Base-by-base conservation (phyloP, 2,329 filamentous ascomycete species). In the Blastomyces gilchristii region DNA sequence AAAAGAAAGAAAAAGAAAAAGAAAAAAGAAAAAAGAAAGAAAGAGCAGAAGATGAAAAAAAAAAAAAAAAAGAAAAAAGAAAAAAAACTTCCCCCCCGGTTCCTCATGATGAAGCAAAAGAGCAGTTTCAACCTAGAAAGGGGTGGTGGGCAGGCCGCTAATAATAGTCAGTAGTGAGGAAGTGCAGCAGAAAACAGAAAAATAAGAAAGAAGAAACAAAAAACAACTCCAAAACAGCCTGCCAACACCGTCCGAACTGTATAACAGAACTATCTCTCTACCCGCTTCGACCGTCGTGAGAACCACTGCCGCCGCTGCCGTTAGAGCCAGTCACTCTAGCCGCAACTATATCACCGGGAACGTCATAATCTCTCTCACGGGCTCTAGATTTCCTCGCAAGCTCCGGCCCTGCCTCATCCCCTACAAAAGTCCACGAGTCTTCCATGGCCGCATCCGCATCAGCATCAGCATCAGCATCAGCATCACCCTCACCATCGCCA, bases 371-470 rank as follows among this genome's bases (percentile, higher is more conserved):
- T 28, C 58, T 49, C 43, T 59, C 56, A 43, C 58, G 62, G 18
- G 53, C 62, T 61, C 45, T 64, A 63, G 39, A 63, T 62, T 43
- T 67, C 65, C 14, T 67, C 52, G 37, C 60, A 56, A 53, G 37
- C 22, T 59, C 58, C 9, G 25, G 9, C 5, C 83, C 83, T 28
- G 75, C 78, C 50, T 83, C 82, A 41, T 84, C 82, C 39, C 90
- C 91, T 25, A 97, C 83, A 75, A 97, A 91, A 0, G 92, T 97
- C 93, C 92, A 97, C 71, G 87, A 90, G 73, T 95, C 91, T 70
- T 90, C 87, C 65, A 88, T 87, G 14, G 87, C 86, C 41, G 86
- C 86, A 59, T 84, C 80, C n/a, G 9, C 18, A 2, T 34, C 28
- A 12, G 9, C 31, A 39, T 56, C 31, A 22, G n/a, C n/a, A 22